Conservation (phyloP, 768 basidiomycete species). For the Rhodocollybia butyracea region DNA sequence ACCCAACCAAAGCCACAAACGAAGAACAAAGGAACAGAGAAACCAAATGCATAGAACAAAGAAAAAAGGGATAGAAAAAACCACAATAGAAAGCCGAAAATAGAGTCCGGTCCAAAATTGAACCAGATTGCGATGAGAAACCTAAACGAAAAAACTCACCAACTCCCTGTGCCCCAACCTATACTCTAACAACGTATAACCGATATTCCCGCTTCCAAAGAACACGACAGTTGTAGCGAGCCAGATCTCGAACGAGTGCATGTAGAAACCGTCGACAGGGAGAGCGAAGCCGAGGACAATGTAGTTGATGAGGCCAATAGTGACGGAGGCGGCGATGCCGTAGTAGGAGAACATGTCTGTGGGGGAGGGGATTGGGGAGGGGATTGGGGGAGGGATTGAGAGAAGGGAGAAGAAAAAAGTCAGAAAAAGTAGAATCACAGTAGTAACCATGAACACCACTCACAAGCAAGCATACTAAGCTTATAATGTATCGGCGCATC, state of each 20-base stretch:
- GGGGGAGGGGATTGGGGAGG: background rate
- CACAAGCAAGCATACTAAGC: conserved; percentile 71
- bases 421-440: no score
- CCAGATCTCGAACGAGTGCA: conserved; percentile 57
- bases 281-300: conserved; percentile 45
- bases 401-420: no score
- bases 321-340: conserved; percentile 46
- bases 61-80: background rate
- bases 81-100: no score
- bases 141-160: conserved; percentile 11
- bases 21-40: background rate
- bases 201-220: conserved; percentile 46
- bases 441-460: conserved; percentile 23
- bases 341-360: conserved; percentile 58
- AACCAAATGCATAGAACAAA: background rate
- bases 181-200: conserved; percentile 46
- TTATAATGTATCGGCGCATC: conserved; percentile 79
- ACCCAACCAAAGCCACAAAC: no score
- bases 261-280: conserved; percentile 49
- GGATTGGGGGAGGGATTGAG: background rate
- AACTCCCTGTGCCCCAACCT: conserved; percentile 35
- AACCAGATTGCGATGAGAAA: no score
- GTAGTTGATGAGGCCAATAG: conserved; percentile 46
- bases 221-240: conserved; percentile 49
- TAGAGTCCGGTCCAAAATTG: no score